Evolutionary conservation across 2,329 filamentous ascomycete species (phyloP), one percentile per base, ranked within the genome.

Genomic region (Colletotrichum camelliae): DNA sequence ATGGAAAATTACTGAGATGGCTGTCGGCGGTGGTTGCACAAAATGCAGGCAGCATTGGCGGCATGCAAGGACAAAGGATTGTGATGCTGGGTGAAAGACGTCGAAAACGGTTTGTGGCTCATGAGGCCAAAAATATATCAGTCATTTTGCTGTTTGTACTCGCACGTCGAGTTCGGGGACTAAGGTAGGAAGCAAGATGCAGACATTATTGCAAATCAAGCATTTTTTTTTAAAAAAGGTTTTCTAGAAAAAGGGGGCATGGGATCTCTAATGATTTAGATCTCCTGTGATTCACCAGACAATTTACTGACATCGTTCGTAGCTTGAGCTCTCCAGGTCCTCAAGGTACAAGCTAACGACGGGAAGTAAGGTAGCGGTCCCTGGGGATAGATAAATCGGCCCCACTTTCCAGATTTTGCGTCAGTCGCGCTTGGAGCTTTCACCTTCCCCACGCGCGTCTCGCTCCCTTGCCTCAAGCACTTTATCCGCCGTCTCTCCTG

Each of bases 331-430:
- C 43, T 13, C n/a, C 10, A 13, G n/a, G 43, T 48, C 43, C 10
- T 48, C 43, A 4, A 21, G 43, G 43, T 48, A 48, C n/a, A 13
- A 48, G 43, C 43, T 21, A 48, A 48, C 21, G 10, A 21, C 43
- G 43, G 43, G 43, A 21, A 48, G 43, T 48, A 48, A 48, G 43
- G n/a, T 48, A 12, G 37, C 37, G 29, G 35, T 35, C 29, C 43
- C 33, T 48, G 48, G 58, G 24, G 60, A 62, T 67, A 60, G 60
- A 62, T 67, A 60, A 31, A 27, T 60, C 67, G 64, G 74, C 64
- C 74, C 74, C 74, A 75, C 74, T 65, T 73, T 75, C 70, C 39
- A 69, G 62, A 69, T 48, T 75, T 74, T 73, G 70, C 74, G 72
- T 73, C 64, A 64, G 73, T 75, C 73, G 73, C 73, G 73, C 33